Evolutionary conservation across 176 grass and related monocot species (phyloP).

Genomic region (Musa troglodytarum): DNA sequence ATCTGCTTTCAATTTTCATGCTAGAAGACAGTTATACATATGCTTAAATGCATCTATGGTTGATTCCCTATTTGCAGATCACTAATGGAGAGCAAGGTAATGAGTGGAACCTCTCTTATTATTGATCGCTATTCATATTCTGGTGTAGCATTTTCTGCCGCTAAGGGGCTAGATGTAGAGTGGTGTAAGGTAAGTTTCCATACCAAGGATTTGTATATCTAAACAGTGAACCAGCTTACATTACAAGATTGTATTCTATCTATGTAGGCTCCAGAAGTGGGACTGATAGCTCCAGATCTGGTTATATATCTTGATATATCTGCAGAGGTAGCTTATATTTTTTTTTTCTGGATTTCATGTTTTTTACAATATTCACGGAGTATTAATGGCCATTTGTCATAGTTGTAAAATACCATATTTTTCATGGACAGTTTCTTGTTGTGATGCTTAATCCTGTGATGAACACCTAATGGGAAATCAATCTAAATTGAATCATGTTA

Average conservation of each 20-base stretch:
- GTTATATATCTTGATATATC: slow-evolving; percentile 85
- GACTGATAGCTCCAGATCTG: slow-evolving; percentile 81
- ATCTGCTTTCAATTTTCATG: neutral
- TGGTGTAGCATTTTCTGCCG: slow-evolving; percentile 59
- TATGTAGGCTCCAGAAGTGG: slow-evolving; percentile 68
- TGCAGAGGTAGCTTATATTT: slow-evolving; percentile 56
- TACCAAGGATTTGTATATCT: neutral
- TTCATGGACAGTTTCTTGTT: neutral
- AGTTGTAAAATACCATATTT: neutral
- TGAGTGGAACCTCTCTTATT: slow-evolving; percentile 57
- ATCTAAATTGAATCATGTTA: no score
- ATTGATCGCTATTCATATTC: slow-evolving; percentile 71
- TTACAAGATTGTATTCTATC: slow-evolving; percentile 6
- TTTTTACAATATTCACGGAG: neutral
- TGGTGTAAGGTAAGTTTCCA: slow-evolving; percentile 62
- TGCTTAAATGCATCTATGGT: neutral
- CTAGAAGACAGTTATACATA: neutral
- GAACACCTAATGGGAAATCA: neutral
- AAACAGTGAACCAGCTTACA: neutral
- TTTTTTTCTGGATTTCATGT: neutral
- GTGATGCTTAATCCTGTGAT: neutral
- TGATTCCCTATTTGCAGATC: slow-evolving; percentile 27
- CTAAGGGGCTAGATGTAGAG: slow-evolving; percentile 54
- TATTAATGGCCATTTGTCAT: neutral
- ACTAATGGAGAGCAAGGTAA: slow-evolving; percentile 80